Conservation (phyloP, 2,329 filamentous ascomycete genomes). For the Hymenoscyphus repandus region DNA sequence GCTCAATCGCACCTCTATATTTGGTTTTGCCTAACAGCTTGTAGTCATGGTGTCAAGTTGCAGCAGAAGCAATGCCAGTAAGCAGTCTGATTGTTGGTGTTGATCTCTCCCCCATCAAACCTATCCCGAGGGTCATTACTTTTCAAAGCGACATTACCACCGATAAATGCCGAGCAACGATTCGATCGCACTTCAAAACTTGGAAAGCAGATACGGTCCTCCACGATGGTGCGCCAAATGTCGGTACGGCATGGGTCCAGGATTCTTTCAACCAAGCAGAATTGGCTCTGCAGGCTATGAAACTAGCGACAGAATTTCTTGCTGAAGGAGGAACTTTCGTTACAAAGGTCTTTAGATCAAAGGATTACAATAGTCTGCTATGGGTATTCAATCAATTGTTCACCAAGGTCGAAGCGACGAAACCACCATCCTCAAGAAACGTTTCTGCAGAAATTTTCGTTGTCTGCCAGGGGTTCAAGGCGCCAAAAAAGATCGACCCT, state of each 20-base stretch:
- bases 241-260: slow-evolving; percentile 96
- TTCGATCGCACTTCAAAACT: slow-evolving; percentile 84
- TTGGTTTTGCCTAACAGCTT: slow-evolving; percentile 16
- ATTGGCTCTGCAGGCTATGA: slow-evolving; percentile 82
- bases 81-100: slow-evolving; percentile 90
- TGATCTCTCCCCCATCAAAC: slow-evolving; percentile 90
- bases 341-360: slow-evolving; percentile 95
- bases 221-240: slow-evolving; percentile 95
- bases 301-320: slow-evolving; percentile 90
- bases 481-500: slow-evolving; percentile 87
- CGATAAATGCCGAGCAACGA: slow-evolving; percentile 87
- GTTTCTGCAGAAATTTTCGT: slow-evolving; percentile 99
- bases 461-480: slow-evolving; percentile 91
- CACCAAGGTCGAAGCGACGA: slow-evolving; percentile 90
- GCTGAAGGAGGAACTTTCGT: slow-evolving; percentile 87
- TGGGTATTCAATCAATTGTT: slow-evolving; percentile 99
- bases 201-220: slow-evolving; percentile 95
- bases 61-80: slow-evolving; percentile 87
- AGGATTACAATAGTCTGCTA: slow-evolving; percentile 90
- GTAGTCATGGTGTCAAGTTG: slow-evolving; percentile 95
- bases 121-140: slow-evolving; percentile 87
- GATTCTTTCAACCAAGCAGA: slow-evolving; percentile 98
- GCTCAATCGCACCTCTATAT: slow-evolving; percentile 30
- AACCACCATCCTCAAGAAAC: slow-evolving; percentile 90
- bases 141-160: slow-evolving; percentile 99